Percentiles rank a stretch among this genome's conserved stretches.
phyloP scores from a whole-genome alignment of 1,284 basidiomycete genomes.

The Taiwanofungus camphoratus region DNA sequence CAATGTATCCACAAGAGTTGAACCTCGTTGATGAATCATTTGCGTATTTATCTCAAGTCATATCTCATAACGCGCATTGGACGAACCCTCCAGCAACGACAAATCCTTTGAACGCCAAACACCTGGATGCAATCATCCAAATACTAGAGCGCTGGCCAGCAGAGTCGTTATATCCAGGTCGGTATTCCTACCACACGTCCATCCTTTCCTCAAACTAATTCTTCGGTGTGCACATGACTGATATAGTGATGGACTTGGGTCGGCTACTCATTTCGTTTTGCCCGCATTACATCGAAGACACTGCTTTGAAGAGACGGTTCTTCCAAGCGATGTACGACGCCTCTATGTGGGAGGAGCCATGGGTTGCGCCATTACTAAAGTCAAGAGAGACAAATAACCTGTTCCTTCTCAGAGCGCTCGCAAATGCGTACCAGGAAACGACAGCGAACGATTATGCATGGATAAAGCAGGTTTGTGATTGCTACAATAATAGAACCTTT shows the following conservation, averaged over 20 bases:
- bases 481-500: background rate
- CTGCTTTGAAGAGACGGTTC: conserved; percentile 46
- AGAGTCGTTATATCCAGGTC: conserved; percentile 80
- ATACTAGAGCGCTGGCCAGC: conserved; percentile 79
- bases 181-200: conserved; percentile 15
- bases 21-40: conserved; percentile 62
- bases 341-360: conserved; percentile 61
- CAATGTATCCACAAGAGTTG: conserved; percentile 67
- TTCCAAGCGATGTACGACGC: conserved; percentile 61
- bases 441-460: conserved; percentile 40
- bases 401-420: conserved; percentile 76
- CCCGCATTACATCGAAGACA: conserved; percentile 42
- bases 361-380: conserved; percentile 55
- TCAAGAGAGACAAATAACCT: conserved; percentile 80
- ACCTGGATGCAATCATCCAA: conserved; percentile 59
- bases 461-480: conserved; percentile 42
- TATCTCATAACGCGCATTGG: conserved; percentile 32
- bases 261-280: conserved; percentile 73
- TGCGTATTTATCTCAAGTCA: conserved; percentile 51
- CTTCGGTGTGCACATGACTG: conserved; percentile 1
- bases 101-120: conserved; percentile 34
- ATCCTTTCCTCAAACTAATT: background rate
- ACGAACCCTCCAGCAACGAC: conserved; percentile 15
- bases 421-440: conserved; percentile 71
- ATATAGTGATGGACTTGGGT: conserved; percentile 81